phyloP scores from a whole-genome alignment of 208 protist species.

The Wallacemonas rigidus region DNA sequence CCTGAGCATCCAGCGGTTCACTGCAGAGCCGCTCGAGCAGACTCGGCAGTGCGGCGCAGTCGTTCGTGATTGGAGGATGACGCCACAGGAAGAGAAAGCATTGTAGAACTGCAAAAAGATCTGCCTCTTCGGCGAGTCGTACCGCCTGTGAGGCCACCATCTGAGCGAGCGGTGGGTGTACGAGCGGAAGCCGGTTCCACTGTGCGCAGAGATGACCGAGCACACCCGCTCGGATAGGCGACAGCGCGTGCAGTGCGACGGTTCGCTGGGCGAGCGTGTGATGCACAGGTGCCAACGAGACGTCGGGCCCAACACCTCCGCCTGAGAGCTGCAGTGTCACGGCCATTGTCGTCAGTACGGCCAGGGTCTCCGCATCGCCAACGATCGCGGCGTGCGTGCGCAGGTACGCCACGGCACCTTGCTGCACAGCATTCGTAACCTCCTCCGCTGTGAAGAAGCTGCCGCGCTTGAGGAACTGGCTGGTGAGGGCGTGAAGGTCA shows the following conservation, averaged over 20 bases:
- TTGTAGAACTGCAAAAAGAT: constrained; percentile 65
- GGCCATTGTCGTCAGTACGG: neutral
- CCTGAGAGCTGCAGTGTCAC: constrained; percentile 3
- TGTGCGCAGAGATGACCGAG: constrained; percentile 55
- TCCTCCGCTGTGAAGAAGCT: neutral
- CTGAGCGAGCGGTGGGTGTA: constrained; percentile 40
- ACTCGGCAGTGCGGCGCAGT: constrained; percentile 59
- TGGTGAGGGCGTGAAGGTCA: constrained; percentile 16
- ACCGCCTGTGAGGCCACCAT: constrained; percentile 63
- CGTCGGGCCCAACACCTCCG: neutral
- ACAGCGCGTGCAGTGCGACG: constrained; percentile 26
- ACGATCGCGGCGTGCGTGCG: neutral
- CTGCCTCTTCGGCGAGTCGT: constrained; percentile 63
- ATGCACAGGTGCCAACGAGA: neutral
- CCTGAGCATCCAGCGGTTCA: constrained; percentile 56
- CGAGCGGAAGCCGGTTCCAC: constrained; percentile 46
- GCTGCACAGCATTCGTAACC: neutral
- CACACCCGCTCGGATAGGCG: constrained; percentile 49
- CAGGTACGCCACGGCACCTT: neutral
- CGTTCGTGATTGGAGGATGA: constrained; percentile 51
- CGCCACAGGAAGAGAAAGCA: constrained; percentile 64
- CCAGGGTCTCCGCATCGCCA: constrained; percentile 2
- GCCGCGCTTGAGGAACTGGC: neutral
- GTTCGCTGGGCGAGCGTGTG: neutral
- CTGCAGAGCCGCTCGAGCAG: constrained; percentile 70